phyloP scores from a whole-genome alignment of 1,139 yeast species.

The Yamadazyma spencermartinsiae region DNA sequence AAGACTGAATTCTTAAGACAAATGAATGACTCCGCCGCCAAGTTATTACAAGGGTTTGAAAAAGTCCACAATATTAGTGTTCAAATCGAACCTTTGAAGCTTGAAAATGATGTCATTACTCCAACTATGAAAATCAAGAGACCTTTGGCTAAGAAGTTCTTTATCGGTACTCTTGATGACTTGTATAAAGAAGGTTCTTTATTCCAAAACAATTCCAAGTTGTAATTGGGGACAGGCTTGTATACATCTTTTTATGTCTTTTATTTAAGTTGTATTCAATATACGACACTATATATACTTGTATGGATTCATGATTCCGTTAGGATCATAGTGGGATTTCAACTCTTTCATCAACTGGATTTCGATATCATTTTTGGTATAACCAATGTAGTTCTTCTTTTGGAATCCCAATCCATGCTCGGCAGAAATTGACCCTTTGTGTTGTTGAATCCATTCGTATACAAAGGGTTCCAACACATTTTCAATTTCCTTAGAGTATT shows the following conservation, averaged over 20 bases:
- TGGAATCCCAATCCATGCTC: slow-evolving; percentile 98
- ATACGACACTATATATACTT: slow-evolving; percentile 55
- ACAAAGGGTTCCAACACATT: slow-evolving; percentile 85
- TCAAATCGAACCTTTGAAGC: slow-evolving; percentile 40
- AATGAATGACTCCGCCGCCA: slow-evolving; percentile 28
- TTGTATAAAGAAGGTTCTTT: slow-evolving; percentile 32
- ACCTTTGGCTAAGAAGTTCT: slow-evolving; percentile 36
- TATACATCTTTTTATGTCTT: not conserved
- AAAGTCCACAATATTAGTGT: slow-evolving; percentile 35
- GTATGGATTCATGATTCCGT: slow-evolving; percentile 88
- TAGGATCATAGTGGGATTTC: slow-evolving; percentile 84
- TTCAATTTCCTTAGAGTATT: slow-evolving; percentile 76
- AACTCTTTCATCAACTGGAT: slow-evolving; percentile 72
- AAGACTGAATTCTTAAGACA: slow-evolving; percentile 26
- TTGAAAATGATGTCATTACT: slow-evolving; percentile 40
- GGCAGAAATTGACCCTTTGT: slow-evolving; percentile 88
- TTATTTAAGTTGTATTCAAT: slow-evolving; percentile 4
- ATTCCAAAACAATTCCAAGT: slow-evolving; percentile 19
- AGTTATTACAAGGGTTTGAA: slow-evolving; percentile 35
- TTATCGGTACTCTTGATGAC: slow-evolving; percentile 20
- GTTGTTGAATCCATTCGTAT: slow-evolving; percentile 77
- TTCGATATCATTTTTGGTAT: slow-evolving; percentile 73
- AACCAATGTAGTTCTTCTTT: slow-evolving; percentile 83
- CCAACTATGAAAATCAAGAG: slow-evolving; percentile 45
- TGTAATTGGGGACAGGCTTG: too few relatives aligned